Conservation (phyloP, 345 rosid genomes). For the Cardamine occulta region DNA sequence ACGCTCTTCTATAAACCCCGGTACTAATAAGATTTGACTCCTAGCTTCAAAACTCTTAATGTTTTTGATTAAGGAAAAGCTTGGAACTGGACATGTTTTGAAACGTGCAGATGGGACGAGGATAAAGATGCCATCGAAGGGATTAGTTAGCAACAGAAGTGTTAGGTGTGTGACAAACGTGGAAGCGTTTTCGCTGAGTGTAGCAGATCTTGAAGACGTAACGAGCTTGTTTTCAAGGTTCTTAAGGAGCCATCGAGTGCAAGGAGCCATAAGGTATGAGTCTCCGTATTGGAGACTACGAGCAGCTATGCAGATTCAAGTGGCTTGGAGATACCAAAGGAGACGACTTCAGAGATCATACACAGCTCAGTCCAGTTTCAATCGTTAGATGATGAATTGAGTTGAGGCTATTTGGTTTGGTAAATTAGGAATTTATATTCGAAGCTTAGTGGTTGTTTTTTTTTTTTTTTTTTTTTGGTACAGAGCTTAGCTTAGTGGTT, state of each 20-base stretch:
- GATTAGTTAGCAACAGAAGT: slow-evolving; percentile 56
- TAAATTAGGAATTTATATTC: background rate
- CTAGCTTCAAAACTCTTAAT: background rate
- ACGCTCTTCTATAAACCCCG: slow-evolving; percentile 64
- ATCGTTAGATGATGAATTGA: slow-evolving; percentile 1
- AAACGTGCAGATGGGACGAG: slow-evolving; percentile 57
- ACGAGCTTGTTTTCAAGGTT: slow-evolving; percentile 67
- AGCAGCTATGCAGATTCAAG: slow-evolving; percentile 73
- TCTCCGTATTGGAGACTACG: slow-evolving; percentile 80
- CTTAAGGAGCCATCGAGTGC: slow-evolving; percentile 51
- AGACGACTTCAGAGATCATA: slow-evolving; percentile 50
- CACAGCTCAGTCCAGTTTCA: slow-evolving; percentile 25
- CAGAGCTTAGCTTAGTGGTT: slow-evolving; percentile 6
- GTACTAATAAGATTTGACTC: slow-evolving; percentile 22
- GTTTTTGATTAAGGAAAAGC: background rate
- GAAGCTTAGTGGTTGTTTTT: background rate
- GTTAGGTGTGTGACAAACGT: slow-evolving; percentile 75
- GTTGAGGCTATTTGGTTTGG: background rate
- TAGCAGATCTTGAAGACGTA: slow-evolving; percentile 83
- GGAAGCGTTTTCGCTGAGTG: slow-evolving; percentile 83
- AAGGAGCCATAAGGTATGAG: slow-evolving; percentile 82
- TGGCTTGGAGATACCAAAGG: slow-evolving; percentile 84
- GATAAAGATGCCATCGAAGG: slow-evolving; percentile 53
- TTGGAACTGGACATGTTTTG: slow-evolving; percentile 13
- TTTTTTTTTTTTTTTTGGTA: no score